phyloP scores from a whole-genome alignment of 768 basidiomycete species.

The Tremella mesenterica region DNA sequence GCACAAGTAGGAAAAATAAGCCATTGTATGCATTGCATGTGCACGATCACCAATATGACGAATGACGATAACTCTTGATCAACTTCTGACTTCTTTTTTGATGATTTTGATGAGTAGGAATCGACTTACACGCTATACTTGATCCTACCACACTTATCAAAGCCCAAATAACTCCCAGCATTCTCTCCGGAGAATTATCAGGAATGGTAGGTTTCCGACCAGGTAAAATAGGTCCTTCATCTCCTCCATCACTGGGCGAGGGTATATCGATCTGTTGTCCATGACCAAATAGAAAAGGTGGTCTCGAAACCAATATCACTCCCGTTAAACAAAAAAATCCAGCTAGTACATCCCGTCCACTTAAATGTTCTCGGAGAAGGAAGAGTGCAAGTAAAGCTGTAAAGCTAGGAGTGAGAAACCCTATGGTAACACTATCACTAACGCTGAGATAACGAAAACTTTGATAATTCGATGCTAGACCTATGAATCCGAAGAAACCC shows the following conservation, averaged over 20 bases:
- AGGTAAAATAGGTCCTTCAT: slow-evolving; percentile 1
- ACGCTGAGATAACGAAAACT: slow-evolving; percentile 46
- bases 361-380: slow-evolving; percentile 57
- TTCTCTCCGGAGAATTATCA: slow-evolving; percentile 44
- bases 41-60: slow-evolving; percentile 68
- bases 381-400: slow-evolving; percentile 58
- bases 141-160: slow-evolving; percentile 60
- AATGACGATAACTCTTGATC: slow-evolving; percentile 49
- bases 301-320: slow-evolving; percentile 72
- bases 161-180: slow-evolving; percentile 60
- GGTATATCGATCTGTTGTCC: too few relatives aligned
- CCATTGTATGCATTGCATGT: slow-evolving; percentile 62
- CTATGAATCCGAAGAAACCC: slow-evolving; percentile 63
- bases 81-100: neutral
- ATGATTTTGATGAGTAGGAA: neutral
- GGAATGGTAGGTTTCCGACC: slow-evolving; percentile 12
- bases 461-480: slow-evolving; percentile 52
- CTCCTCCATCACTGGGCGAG: slow-evolving; percentile 2
- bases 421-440: slow-evolving; percentile 67
- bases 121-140: slow-evolving; percentile 50
- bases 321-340: slow-evolving; percentile 65
- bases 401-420: slow-evolving; percentile 62
- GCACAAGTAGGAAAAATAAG: slow-evolving; percentile 58
- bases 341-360: slow-evolving; percentile 53
- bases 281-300: slow-evolving; percentile 61